Percentiles rank a stretch among this genome's conserved stretches.
phyloP scores from a whole-genome alignment of 345 rosid genomes.

The Adansonia digitata region DNA sequence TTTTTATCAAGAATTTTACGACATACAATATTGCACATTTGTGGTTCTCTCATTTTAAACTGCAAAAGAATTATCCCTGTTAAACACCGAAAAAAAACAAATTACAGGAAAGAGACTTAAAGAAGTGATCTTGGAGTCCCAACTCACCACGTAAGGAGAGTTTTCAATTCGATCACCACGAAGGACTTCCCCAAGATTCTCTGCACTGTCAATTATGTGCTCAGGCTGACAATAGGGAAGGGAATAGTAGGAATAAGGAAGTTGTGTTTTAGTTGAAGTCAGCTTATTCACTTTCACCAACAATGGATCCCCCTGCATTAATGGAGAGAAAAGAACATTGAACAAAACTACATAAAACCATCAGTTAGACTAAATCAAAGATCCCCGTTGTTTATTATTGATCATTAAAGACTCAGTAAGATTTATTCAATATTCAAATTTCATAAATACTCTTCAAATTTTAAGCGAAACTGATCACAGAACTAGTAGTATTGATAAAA shows the following conservation, averaged over 20 bases:
- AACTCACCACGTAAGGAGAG: conserved; percentile 15
- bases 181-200: conserved; percentile 86
- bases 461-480: neutral
- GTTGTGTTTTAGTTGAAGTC: conserved; percentile 87
- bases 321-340: neutral
- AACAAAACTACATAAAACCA: neutral
- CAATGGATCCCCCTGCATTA: conserved; percentile 63
- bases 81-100: neutral
- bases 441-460: too few relatives aligned
- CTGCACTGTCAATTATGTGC: conserved; percentile 66
- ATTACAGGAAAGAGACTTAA: neutral
- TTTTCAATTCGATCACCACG: conserved; percentile 16
- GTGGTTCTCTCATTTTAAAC: conserved; percentile 17
- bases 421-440: neutral
- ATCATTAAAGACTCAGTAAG: neutral
- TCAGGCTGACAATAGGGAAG: conserved; percentile 64
- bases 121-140: neutral
- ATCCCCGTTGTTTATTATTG: neutral
- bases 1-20: conserved; percentile 20
- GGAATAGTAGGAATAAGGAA: conserved; percentile 81
- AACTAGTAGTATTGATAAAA: neutral
- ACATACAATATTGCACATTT: conserved; percentile 13
- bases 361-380: neutral
- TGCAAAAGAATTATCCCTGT: neutral
- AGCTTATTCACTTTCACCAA: conserved; percentile 89